Conservation (phyloP, 352 stramenopile genomes). For the Globisporangium okanoganense region DNA sequence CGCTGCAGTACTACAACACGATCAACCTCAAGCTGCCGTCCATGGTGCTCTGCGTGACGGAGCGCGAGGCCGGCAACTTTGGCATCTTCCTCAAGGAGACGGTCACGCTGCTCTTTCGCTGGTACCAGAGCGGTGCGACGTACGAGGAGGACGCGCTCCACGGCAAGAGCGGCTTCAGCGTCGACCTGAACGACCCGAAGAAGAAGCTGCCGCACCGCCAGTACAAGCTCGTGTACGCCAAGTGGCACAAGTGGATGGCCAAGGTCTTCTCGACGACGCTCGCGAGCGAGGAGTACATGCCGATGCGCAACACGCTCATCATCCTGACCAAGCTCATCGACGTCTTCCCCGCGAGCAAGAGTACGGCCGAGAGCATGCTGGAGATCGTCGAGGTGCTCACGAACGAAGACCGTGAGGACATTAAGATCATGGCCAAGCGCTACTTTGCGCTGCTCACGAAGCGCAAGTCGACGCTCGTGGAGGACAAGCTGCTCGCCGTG, state of each 20-base stretch:
- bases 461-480: constrained; percentile 56
- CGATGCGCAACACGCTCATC: constrained; percentile 80
- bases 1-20: constrained; percentile 81
- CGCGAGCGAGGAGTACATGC: constrained; percentile 74
- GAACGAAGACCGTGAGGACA: constrained; percentile 81
- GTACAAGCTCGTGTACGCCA: constrained; percentile 72
- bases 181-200: constrained; percentile 62
- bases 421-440: constrained; percentile 89
- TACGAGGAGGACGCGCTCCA: constrained; percentile 80
- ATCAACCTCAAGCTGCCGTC: constrained; percentile 73
- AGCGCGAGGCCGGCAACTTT: constrained; percentile 83
- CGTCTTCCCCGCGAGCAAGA: constrained; percentile 67
- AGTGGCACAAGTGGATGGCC: constrained; percentile 72
- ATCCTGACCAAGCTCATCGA: constrained; percentile 89
- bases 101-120: constrained; percentile 57
- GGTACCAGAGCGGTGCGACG: constrained; percentile 73
- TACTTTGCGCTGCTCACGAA: constrained; percentile 84
- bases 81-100: constrained; percentile 86
- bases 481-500: constrained; percentile 47
- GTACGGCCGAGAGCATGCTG: constrained; percentile 58
- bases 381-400: constrained; percentile 63
- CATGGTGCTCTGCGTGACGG: constrained; percentile 77
- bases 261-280: constrained; percentile 62
- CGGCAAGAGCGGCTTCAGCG: constrained; percentile 65
- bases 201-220: constrained; percentile 60